These are phyloP conservation scores for Hapsidospora chrysogenum DNA, from an alignment of 495 filamentous ascomycete species.

Conservation along the genomic window DNA sequence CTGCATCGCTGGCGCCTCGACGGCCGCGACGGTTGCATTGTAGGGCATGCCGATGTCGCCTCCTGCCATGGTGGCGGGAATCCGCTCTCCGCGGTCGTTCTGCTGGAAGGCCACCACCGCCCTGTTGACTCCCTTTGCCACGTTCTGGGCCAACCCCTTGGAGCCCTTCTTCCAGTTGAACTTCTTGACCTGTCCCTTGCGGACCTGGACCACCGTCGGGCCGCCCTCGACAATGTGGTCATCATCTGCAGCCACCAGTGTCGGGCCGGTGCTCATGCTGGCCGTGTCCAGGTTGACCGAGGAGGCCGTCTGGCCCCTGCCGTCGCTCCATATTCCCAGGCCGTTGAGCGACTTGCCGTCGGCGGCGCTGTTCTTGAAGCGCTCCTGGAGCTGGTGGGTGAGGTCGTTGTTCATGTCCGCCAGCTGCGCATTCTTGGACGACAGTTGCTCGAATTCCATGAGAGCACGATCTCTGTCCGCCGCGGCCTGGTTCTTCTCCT, in stretches of 20 bases:
- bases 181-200: slow-evolving; percentile 81
- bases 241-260: slow-evolving; percentile 44
- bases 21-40: slow-evolving; percentile 36
- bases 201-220: slow-evolving; percentile 81
- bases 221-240: slow-evolving; percentile 56
- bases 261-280: slow-evolving; percentile 34
- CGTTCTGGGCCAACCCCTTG: slow-evolving; percentile 82
- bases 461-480: slow-evolving; percentile 79
- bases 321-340: slow-evolving; percentile 67
- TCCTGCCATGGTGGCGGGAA: slow-evolving; percentile 31
- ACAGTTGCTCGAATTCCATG: slow-evolving; percentile 88
- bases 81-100: slow-evolving; percentile 24
- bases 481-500: slow-evolving; percentile 64
- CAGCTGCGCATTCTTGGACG: slow-evolving; percentile 82
- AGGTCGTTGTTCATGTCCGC: slow-evolving; percentile 89
- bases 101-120: slow-evolving; percentile 44
- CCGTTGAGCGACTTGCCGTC: slow-evolving; percentile 49
- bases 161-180: slow-evolving; percentile 98
- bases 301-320: slow-evolving; percentile 58
- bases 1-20: slow-evolving; percentile 25
- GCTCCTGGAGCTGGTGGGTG: slow-evolving; percentile 81
- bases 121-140: slow-evolving; percentile 81
- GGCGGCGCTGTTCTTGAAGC: slow-evolving; percentile 62
- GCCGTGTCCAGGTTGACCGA: slow-evolving; percentile 40
- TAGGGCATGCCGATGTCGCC: slow-evolving; percentile 44